Base-by-base conservation (phyloP, 1,284 basidiomycete species). In the Stereum hirsutum region DNA sequence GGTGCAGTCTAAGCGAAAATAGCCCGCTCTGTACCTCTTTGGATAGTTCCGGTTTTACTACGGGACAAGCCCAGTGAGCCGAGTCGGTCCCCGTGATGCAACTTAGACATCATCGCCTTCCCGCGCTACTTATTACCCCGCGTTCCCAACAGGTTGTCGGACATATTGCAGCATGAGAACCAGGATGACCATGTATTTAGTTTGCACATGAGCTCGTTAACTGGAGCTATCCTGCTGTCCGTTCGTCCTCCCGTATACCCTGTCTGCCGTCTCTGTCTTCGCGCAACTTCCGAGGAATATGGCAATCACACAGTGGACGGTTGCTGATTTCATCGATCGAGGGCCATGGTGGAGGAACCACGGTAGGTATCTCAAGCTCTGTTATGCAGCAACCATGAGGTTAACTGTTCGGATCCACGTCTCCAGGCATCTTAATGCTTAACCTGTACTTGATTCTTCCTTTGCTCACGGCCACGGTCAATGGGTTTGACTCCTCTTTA, bases 261-360 rank as follows among this genome's bases (percentile, higher is more conserved):
- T 19, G n/a, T 30, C 23, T 23, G n/a, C n/a, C n/a, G n/a, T n/a
- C n/a, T n/a, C 23, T 25, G 10, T 21, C 32, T 31, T 26, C 2
- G 31, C 40, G 38, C 38, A 34, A 31, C 43, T 17, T 15, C 46
- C 17, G 28, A 42, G 28, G 36, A n/a, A 33, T 23, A 57, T 58
- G 58, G 20, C 52, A n/a, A 41, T 56, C 31, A 66, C 69, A 41
- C 71, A 69, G 58, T 73, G 68, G 70, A 72, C 75, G 17, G 61
- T 78, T 38, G 67, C 71, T 37, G 71, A 76, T 54, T 75, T 76
- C 52, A 72, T 79, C 41, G 69, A 78, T 55, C 58, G 60, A 49
- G 75, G 75, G n/a, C 62, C 64, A 15, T 80, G 78, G 77, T 79
- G 75, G 75, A 67, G 52, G 43, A 78, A 80, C 58, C 64, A 67